phyloP scores from a whole-genome alignment of 306 rosid species.

The Prunus persica region DNA sequence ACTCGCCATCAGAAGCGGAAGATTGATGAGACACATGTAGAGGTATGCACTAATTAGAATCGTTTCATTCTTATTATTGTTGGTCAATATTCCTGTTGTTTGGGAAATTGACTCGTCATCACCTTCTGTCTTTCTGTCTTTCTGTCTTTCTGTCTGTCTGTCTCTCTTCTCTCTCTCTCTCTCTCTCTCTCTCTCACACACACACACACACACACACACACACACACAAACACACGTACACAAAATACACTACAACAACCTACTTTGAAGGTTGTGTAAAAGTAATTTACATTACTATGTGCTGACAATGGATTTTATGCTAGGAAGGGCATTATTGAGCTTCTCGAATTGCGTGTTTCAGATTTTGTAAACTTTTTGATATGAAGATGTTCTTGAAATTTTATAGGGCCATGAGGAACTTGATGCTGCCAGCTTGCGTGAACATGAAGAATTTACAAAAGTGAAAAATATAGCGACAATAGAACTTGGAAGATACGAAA shows the following conservation, averaged over 20 bases:
- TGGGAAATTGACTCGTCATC: neutral
- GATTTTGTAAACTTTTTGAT: slow-evolving; percentile 7
- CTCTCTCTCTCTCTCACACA: neutral
- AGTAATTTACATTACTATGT: neutral
- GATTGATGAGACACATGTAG: slow-evolving; percentile 97
- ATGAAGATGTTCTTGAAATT: slow-evolving; percentile 8
- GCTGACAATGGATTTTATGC: neutral
- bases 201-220: neutral
- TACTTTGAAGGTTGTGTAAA: neutral
- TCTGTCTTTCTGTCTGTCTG: neutral
- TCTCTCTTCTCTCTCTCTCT: neutral
- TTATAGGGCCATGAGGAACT: slow-evolving; percentile 97
- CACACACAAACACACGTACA: neutral
- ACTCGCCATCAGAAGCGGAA: slow-evolving; percentile 98
- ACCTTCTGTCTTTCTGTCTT: neutral
- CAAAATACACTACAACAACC: neutral
- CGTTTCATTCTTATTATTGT: neutral
- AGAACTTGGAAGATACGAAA: slow-evolving; percentile 99
- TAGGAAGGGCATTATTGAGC: neutral
- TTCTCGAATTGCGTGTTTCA: neutral
- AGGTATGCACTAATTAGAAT: slow-evolving; percentile 48
- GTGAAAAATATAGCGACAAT: slow-evolving; percentile 98
- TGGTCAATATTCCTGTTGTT: neutral
- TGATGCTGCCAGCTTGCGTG: slow-evolving; percentile 99
- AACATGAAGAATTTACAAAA: slow-evolving; percentile 97